Conservation (phyloP, 306 rosid species). For the Mimosa pudica region DNA sequence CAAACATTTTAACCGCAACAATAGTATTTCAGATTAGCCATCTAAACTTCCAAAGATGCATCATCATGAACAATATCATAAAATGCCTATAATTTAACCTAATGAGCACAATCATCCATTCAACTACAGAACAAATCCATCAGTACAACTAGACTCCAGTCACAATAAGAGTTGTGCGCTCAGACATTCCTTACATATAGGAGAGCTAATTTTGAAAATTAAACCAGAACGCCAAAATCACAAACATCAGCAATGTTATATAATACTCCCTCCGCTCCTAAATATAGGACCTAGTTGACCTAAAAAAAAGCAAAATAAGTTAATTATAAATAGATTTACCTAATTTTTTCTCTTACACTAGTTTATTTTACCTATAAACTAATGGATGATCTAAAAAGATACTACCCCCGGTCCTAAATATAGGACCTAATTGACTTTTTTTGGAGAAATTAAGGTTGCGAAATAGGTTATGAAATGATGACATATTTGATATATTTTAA, state of each 20-base stretch:
- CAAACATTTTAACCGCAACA: not conserved
- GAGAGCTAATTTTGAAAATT: not conserved
- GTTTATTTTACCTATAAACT: too few species aligned
- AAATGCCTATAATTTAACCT: not conserved
- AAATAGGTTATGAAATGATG: too few species aligned
- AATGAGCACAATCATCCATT: not conserved
- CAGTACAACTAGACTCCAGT: not conserved
- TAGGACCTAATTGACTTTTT: too few species aligned
- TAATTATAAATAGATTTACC: too few species aligned
- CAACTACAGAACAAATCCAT: not conserved
- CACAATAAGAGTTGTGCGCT: not conserved
- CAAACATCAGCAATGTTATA: constrained; percentile 3
- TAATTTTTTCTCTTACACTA: too few species aligned
- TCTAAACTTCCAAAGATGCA: not conserved
- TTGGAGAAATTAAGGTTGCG: too few species aligned
- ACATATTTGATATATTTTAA: too few species aligned
- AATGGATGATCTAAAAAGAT: too few species aligned
- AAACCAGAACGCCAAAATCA: not conserved
- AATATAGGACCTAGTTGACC: too few species aligned
- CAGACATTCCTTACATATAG: not conserved
- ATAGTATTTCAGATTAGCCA: not conserved
- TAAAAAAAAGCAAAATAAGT: too few species aligned
- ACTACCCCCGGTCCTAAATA: too few species aligned
- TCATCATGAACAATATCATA: not conserved
- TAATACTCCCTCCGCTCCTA: not conserved